A percentile compares a stretch with the other conserved stretches of the same genome.
Evolutionary conservation across 1,284 basidiomycete species (phyloP).

Genomic region (Pulveroboletus sp.): DNA sequence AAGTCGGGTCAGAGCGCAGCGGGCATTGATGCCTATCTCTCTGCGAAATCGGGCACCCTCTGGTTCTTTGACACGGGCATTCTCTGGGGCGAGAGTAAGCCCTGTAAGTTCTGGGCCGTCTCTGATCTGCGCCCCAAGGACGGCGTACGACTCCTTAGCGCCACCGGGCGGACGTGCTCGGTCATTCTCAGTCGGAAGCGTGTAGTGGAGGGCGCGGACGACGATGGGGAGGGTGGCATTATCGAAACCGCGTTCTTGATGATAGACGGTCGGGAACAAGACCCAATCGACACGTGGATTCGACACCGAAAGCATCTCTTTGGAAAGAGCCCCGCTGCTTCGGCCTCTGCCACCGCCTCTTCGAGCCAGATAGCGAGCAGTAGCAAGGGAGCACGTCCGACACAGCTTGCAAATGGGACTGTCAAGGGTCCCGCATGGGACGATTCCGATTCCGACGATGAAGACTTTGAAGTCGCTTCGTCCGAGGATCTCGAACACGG

Average conservation of each 20-base stretch:
- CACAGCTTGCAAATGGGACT: slow-evolving; percentile 23
- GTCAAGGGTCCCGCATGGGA: slow-evolving; percentile 42
- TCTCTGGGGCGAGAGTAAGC: slow-evolving; percentile 71
- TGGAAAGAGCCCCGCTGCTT: slow-evolving; percentile 40
- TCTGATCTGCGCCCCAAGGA: slow-evolving; percentile 53
- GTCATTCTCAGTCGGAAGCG: slow-evolving; percentile 55
- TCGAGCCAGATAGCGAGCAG: slow-evolving; percentile 11
- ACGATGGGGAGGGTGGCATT: slow-evolving; percentile 39
- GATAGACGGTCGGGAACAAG: slow-evolving; percentile 69
- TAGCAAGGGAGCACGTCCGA: slow-evolving; percentile 7
- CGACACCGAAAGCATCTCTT: slow-evolving; percentile 57
- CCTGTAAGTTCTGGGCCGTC: slow-evolving; percentile 75
- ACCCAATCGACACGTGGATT: slow-evolving; percentile 65
- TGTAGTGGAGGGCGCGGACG: slow-evolving; percentile 27
- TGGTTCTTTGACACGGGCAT: slow-evolving; percentile 71
- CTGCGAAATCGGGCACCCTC: slow-evolving; percentile 66
- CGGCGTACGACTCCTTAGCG: slow-evolving; percentile 62
- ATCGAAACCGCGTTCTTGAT: slow-evolving; percentile 68
- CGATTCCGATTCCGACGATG: slow-evolving; percentile 56
- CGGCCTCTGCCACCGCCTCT: not conserved
- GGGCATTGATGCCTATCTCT: slow-evolving; percentile 66
- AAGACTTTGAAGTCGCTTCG: slow-evolving; percentile 44
- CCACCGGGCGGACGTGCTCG: slow-evolving; percentile 67
- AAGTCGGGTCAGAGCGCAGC: slow-evolving; percentile 48
- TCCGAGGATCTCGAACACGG: slow-evolving; percentile 36